A percentile compares a stretch with the other conserved stretches of the same genome.
phyloP scores from a whole-genome alignment of 1,284 basidiomycete species.

The Tilletia caries region DNA sequence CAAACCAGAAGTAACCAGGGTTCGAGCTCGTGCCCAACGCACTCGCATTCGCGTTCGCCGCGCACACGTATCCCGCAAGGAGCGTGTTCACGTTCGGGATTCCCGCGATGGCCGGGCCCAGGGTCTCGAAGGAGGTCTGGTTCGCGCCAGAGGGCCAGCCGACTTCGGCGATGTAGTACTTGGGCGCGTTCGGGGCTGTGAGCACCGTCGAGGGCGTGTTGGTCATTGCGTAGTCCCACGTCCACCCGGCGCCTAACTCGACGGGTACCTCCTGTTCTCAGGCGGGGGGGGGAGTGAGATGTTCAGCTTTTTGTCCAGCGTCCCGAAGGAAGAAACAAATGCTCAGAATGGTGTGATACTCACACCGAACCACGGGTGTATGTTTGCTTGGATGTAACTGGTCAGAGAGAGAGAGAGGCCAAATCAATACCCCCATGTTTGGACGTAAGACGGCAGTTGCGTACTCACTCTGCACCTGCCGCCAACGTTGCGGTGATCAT shows the following conservation, averaged over 20 bases:
- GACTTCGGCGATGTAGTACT: constrained; percentile 76
- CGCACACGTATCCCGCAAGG: constrained; percentile 80
- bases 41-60: constrained; percentile 68
- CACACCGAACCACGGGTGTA: constrained; percentile 73
- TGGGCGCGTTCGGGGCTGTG: constrained; percentile 64
- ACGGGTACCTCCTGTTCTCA: constrained; percentile 70
- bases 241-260: constrained; percentile 68
- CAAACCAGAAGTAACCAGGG: constrained; percentile 35
- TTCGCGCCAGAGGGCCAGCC: constrained; percentile 78
- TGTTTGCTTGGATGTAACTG: constrained; percentile 64
- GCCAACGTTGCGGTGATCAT: constrained; percentile 68
- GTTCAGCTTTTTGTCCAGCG: too few species aligned
- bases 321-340: too few species aligned
- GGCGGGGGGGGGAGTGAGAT: too few species aligned
- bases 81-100: constrained; percentile 57
- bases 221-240: constrained; percentile 63
- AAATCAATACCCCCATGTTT: too few species aligned
- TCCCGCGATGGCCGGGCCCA: constrained; percentile 32
- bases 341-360: too few species aligned
- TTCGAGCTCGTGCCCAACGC: neutral
- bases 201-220: constrained; percentile 26
- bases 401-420: too few species aligned
- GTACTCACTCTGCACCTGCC: constrained; percentile 61
- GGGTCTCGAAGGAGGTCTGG: constrained; percentile 24
- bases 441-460: constrained; percentile 58